Conservation (phyloP, 2,329 filamentous ascomycete genomes). For the Stachybotrys chlorohalonatus region DNA sequence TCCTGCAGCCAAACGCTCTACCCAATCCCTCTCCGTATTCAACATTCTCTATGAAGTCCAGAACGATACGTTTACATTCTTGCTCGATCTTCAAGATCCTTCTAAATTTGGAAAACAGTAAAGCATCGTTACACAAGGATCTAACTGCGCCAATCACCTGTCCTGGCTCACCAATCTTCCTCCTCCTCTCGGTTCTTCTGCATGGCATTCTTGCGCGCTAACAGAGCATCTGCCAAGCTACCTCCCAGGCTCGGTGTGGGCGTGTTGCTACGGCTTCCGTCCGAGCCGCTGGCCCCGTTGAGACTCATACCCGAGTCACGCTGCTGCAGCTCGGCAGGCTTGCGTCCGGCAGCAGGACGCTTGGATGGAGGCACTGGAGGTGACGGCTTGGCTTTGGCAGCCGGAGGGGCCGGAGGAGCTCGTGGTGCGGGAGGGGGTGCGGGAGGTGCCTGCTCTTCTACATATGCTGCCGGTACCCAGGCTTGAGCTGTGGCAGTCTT, state of each 20-base stretch:
- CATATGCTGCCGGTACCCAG: conserved; percentile 90
- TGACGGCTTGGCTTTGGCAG: conserved; percentile 51
- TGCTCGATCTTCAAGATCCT: conserved; percentile 3
- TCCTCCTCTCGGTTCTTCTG: conserved; percentile 59
- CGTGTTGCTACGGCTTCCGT: conserved; percentile 59
- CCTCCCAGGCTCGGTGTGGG: conserved; percentile 64
- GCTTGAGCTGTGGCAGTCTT: conserved; percentile 67
- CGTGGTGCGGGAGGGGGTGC: conserved; percentile 48
- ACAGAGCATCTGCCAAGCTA: conserved; percentile 69
- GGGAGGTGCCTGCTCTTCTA: conserved; percentile 69
- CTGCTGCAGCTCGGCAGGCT: conserved; percentile 59
- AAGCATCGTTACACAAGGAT: conserved; percentile 11
- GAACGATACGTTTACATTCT: too few species aligned
- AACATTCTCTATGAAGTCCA: too few species aligned
- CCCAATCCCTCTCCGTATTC: too few species aligned
- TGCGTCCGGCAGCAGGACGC: conserved; percentile 63
- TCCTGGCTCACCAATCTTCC: conserved; percentile 52
- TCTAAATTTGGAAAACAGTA: conserved; percentile 9
- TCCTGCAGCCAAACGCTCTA: too few species aligned
- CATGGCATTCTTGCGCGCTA: conserved; percentile 70
- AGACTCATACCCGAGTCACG: conserved; percentile 64
- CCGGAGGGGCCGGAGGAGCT: conserved; percentile 55
- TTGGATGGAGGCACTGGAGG: conserved; percentile 75
- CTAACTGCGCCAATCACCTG: not conserved
- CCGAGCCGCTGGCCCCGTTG: conserved; percentile 45